Evolutionary conservation across 2,329 filamentous ascomycete species (phyloP), one percentile per base, ranked within the genome.

Genomic region (Podosphaera xanthii): DNA sequence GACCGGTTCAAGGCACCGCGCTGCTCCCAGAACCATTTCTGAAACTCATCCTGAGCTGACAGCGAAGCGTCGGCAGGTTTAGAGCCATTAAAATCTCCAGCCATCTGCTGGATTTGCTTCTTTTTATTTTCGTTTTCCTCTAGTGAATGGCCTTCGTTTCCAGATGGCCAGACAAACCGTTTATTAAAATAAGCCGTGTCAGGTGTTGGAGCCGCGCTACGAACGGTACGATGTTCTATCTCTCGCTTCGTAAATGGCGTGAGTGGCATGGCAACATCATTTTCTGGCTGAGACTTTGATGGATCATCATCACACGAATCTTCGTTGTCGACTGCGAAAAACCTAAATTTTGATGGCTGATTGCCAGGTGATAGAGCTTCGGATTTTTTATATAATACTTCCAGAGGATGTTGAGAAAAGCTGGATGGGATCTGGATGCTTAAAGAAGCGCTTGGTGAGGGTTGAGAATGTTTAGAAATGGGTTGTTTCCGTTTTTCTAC

Each of bases 201-300:
- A 0, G 92, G 92, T 0, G 92, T 98, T 0, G 92, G 92, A 2
- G 92, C 92, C 4, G 89, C 89, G 68, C 89, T 96, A 59, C 92
- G 79, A n/a, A 86, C 69, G 57, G 79, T 80, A 62, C 89, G 79
- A 72, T 76, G 81, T 65, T 87, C 83, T 36, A 91, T 75, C 64
- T 97, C 91, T 64, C 83, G 79, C 62, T 83, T 81, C 0, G 86
- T 87, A 69, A 82, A 94, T 0, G 91, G 91, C 0, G 91, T 96
- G 71, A 88, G 81, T 10, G 89, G 90, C 3, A 74, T 63, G 62
- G 71, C 69, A 8, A 73, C 69, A 1, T 71, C 69, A 10, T 75
- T 77, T 31, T 77, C 74, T 22, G 22, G 22, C 12, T 74, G 36
- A 31, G 31, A 3, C 30, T 22, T 10, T 44, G 14, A n/a, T 30